Evolutionary conservation across 2,329 filamentous ascomycete species (phyloP), one percentile per base, ranked within the genome.

Genomic region (Apiospora marii): DNA sequence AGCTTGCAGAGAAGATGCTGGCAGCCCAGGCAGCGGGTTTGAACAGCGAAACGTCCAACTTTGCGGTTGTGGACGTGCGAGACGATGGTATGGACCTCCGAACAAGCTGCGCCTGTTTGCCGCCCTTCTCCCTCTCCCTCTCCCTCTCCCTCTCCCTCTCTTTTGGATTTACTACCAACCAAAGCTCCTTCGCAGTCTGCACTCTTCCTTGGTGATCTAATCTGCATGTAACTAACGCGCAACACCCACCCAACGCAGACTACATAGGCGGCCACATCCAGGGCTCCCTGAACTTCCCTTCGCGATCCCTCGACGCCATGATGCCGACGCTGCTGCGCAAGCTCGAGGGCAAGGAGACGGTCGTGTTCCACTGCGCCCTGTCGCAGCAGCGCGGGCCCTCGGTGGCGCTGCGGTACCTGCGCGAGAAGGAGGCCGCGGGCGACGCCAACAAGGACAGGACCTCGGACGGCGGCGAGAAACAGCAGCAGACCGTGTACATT

Each of bases 351-450:
- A 95, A 94, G 82, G 90, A 96, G 72, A 92, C 89, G 14, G 94
- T 99, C 19, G 90, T 99, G 1, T 99, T 99, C 82, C 96, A 99
- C 84, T 99, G 96, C 83, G 93, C 94, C 24, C 86, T 98, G 71
- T 96, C 93, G 76, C 96, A 98, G 85, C 93, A 98, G 84, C 88
- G 96, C 0, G 96, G 96, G 0, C 96, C 96, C 0, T 89, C 89
- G 19, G 4, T 19, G 10, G 58, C 68, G 34, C 72, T 34, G 71
- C 69, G 24, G 41, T 74, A 74, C 48, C 24, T 68, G 41, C 67
- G 76, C 74, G 68, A 75, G 80, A 75, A 74, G 77, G 74, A 73
- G 82, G 78, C 71, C 37, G 37, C 64, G 64, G 22, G 10, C 13
- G 41, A 70, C 51, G 74, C 75, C 68, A n/a, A 14, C 58, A n/a